These are phyloP conservation scores for Penicillium sp. DNA, from an alignment of 2,329 filamentous ascomycete genomes.

Conservation along the genomic window DNA sequence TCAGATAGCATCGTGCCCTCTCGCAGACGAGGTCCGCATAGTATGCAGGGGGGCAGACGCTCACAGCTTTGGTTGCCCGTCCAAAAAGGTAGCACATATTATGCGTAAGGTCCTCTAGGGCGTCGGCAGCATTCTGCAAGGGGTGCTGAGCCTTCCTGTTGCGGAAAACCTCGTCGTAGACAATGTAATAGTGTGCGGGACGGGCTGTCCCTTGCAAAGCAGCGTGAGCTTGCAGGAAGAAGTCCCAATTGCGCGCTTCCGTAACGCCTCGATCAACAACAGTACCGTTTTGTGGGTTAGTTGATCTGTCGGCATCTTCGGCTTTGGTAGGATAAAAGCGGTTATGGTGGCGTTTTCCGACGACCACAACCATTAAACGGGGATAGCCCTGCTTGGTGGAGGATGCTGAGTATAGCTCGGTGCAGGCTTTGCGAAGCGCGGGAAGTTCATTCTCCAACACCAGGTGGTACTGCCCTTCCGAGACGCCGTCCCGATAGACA, in stretches of 20 bases:
- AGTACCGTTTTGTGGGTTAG: constrained; percentile 81
- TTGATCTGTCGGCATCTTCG: constrained; percentile 64
- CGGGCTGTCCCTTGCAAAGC: constrained; percentile 94
- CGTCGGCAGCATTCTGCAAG: too few relatives aligned
- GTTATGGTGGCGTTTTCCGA: constrained; percentile 90
- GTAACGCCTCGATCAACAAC: constrained; percentile 88
- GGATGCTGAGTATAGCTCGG: background rate
- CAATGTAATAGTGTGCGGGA: constrained; percentile 87
- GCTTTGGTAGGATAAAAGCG: constrained; percentile 76
- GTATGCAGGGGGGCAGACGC: too few relatives aligned
- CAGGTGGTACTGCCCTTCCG: constrained; percentile 77
- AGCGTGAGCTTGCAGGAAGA: constrained; percentile 68
- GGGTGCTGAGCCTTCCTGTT: too few relatives aligned
- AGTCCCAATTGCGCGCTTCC: constrained; percentile 86
- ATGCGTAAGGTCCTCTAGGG: too few relatives aligned
- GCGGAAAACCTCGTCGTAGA: constrained; percentile 77
- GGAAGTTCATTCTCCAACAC: constrained; percentile 75
- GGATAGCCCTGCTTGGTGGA: background rate
- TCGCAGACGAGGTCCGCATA: too few relatives aligned
- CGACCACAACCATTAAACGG: constrained; percentile 68
- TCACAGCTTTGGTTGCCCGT: too few relatives aligned
- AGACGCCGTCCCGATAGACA: constrained; percentile 91
- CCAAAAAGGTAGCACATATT: too few relatives aligned
- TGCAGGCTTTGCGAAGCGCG: constrained; percentile 9
- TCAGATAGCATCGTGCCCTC: too few relatives aligned